Evolutionary conservation across 2,329 filamentous ascomycete species (phyloP).

Genomic region (Neopestalotiopsis clavispora): DNA sequence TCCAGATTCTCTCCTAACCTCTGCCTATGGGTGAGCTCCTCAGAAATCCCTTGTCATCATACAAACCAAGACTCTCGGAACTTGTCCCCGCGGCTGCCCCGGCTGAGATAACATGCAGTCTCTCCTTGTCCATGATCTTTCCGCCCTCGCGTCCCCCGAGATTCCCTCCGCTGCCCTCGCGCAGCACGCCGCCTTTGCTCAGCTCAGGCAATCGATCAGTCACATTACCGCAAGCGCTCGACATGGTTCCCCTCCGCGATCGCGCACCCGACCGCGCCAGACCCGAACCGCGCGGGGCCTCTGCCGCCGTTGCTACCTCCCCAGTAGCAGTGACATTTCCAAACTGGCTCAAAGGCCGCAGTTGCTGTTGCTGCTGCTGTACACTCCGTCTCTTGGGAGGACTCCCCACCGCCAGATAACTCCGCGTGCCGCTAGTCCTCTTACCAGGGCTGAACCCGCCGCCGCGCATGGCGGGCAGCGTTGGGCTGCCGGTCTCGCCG

Average conservation of each 20-base stretch:
- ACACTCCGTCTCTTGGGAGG: neutral
- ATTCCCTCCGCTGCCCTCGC: neutral
- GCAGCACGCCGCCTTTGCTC: neutral
- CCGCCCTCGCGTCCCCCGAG: constrained; percentile 7
- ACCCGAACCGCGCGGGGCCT: too few relatives aligned
- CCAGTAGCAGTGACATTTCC: too few relatives aligned
- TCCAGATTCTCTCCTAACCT: neutral
- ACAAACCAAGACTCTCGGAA: constrained; percentile 22
- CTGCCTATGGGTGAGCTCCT: constrained; percentile 22
- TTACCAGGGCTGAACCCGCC: constrained; percentile 43
- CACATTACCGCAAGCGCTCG: neutral
- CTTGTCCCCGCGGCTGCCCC: neutral
- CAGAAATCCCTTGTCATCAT: constrained; percentile 31
- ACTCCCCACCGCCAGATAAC: constrained; percentile 53
- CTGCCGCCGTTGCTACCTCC: too few relatives aligned
- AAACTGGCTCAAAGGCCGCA: neutral
- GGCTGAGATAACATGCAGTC: constrained; percentile 14
- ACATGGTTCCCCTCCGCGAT: neutral
- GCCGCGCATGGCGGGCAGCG: constrained; percentile 42
- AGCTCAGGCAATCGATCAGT: neutral
- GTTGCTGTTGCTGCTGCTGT: neutral
- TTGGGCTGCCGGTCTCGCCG: constrained; percentile 39
- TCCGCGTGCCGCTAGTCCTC: constrained; percentile 43
- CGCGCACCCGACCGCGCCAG: constrained; percentile 7
- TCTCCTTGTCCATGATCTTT: constrained; percentile 19